A percentile compares a stretch with the other conserved stretches of the same genome.
phyloP scores from a whole-genome alignment of 768 basidiomycete species.

The Suillus bovinus region DNA sequence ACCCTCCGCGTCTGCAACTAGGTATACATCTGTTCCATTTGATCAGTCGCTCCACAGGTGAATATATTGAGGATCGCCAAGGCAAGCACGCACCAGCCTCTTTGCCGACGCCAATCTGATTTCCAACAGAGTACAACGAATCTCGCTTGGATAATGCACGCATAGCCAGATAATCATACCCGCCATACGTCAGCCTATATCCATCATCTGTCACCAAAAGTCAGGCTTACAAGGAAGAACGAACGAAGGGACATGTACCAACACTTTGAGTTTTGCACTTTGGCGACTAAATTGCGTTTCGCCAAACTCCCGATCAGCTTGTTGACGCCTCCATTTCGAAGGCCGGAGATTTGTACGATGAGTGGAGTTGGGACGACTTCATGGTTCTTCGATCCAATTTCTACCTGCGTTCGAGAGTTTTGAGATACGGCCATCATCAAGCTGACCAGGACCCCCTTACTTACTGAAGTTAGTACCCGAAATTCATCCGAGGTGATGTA shows the following conservation, averaged over 20 bases:
- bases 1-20: constrained; percentile 84
- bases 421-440: constrained; percentile 8
- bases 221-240: background rate
- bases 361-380: constrained; percentile 89
- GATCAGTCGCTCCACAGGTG: background rate
- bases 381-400: constrained; percentile 98
- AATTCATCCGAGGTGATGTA: constrained; percentile 94
- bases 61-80: background rate
- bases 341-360: constrained; percentile 90
- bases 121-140: constrained; percentile 88
- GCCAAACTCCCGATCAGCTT: constrained; percentile 89
- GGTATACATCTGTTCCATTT: constrained; percentile 68
- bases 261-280: constrained; percentile 94
- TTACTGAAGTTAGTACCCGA: constrained; percentile 90
- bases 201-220: constrained; percentile 75
- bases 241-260: constrained; percentile 14
- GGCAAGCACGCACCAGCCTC: constrained; percentile 70
- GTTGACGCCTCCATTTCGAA: constrained; percentile 90
- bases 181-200: constrained; percentile 95
- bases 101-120: constrained; percentile 98
- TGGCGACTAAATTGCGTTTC: constrained; percentile 87
- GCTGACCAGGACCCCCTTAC: constrained; percentile 39
- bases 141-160: constrained; percentile 90
- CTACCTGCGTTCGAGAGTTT: constrained; percentile 56
- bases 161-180: constrained; percentile 97